These are phyloP conservation scores for Crithidia fasciculata DNA, from an alignment of 208 protist species.

Conservation along the genomic window DNA sequence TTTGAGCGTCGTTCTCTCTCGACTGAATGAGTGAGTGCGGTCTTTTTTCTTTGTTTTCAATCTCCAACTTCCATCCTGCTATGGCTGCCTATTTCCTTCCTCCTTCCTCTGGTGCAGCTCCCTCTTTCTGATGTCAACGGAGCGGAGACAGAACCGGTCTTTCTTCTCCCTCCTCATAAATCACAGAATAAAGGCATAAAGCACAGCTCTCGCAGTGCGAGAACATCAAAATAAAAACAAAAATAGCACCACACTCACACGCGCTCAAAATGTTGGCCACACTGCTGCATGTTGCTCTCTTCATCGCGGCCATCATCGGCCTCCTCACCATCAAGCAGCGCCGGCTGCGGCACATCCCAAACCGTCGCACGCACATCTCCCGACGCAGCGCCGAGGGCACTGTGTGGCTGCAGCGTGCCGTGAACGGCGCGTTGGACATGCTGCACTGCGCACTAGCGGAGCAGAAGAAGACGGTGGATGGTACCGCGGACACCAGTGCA, in stretches of 20 bases:
- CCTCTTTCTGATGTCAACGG: not conserved
- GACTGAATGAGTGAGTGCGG: not conserved
- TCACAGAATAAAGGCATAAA: too few species aligned
- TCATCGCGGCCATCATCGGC: conserved; percentile 33
- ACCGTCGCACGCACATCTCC: conserved; percentile 76
- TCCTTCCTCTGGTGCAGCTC: not conserved
- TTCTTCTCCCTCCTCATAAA: not conserved
- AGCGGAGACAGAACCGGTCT: not conserved
- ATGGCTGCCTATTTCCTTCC: not conserved
- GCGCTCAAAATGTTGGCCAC: conserved; percentile 24
- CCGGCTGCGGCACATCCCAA: conserved; percentile 73
- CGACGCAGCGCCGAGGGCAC: conserved; percentile 76
- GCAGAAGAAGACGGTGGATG: conserved; percentile 1
- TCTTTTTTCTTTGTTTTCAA: conserved; percentile 7
- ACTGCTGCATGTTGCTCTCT: conserved; percentile 33
- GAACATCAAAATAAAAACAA: not conserved
- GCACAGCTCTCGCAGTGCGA: not conserved
- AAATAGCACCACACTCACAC: not conserved
- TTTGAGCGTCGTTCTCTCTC: too few species aligned
- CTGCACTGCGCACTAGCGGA: conserved; percentile 39
- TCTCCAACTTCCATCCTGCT: not conserved
- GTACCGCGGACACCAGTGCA: not conserved
- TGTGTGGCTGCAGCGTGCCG: conserved; percentile 75
- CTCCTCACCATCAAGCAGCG: conserved; percentile 71
- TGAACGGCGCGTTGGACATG: conserved; percentile 70